A percentile compares a stretch with the other conserved stretches of the same genome.
Conservation (phyloP, 495 filamentous ascomycete species). For the Alectoria sarmentosa region DNA sequence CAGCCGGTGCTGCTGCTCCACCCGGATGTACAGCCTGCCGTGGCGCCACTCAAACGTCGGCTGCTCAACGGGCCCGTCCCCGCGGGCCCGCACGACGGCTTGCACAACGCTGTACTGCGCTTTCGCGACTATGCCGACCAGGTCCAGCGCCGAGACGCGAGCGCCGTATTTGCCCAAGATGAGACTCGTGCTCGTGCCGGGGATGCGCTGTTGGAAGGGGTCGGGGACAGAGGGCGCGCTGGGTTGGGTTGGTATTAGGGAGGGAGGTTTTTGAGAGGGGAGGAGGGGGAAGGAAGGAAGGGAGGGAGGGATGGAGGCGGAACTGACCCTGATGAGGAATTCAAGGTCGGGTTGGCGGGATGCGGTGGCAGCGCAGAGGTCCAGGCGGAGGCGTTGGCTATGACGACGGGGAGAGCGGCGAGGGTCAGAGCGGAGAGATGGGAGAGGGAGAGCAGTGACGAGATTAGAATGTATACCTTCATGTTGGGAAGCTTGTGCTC, state of each 20-base stretch:
- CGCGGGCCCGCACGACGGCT: background rate
- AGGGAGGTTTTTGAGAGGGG: background rate
- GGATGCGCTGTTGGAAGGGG: background rate
- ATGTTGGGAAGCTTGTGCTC: no score
- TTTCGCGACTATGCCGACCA: background rate
- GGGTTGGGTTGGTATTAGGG: background rate
- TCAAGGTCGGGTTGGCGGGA: background rate
- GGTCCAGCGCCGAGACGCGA: background rate
- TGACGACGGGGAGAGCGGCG: background rate
- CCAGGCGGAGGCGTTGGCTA: background rate
- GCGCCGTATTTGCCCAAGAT: background rate
- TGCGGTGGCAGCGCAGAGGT: no score
- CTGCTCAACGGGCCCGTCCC: background rate
- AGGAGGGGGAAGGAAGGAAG: background rate
- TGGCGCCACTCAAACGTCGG: background rate
- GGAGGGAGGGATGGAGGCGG: no score
- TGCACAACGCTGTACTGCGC: background rate
- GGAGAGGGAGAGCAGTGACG: background rate
- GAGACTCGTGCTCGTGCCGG: background rate
- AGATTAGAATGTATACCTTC: background rate
- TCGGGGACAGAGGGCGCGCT: background rate
- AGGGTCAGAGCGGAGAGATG: background rate
- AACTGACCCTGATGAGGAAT: background rate
- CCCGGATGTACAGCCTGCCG: background rate
- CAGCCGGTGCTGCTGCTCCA: background rate